Evolutionary conservation across 1,284 basidiomycete species (phyloP).

Genomic region (Malassezia yamatoensis): DNA sequence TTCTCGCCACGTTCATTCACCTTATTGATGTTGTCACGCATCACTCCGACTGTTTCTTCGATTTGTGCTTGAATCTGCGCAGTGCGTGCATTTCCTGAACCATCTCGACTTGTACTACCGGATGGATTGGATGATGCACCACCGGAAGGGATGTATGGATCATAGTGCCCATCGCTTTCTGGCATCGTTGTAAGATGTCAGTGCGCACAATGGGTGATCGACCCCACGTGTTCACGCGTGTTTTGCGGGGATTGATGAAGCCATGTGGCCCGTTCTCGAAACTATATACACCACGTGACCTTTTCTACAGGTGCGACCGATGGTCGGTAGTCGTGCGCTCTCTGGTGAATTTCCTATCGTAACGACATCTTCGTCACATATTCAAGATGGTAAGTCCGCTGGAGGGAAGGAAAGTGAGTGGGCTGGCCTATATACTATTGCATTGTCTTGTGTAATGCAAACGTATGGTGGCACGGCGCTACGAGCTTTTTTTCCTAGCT

Average conservation of each 20-base stretch:
- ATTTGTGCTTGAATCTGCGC: constrained; percentile 46
- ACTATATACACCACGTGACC: constrained; percentile 16
- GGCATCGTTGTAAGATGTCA: constrained; percentile 18
- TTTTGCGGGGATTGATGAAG: background rate
- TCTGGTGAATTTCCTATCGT: constrained; percentile 2
- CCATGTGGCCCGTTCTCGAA: background rate
- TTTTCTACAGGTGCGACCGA: background rate
- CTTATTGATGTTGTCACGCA: constrained; percentile 79
- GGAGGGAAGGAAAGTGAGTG: too few species aligned
- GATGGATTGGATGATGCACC: constrained; percentile 26
- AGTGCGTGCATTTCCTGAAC: constrained; percentile 36
- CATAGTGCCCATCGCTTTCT: constrained; percentile 34
- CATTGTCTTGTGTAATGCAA: background rate
- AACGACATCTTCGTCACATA: constrained; percentile 17
- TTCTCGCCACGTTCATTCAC: constrained; percentile 91
- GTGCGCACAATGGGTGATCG: background rate
- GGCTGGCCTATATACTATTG: background rate
- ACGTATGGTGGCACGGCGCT: background rate
- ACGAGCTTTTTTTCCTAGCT: background rate
- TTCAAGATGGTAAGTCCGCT: constrained; percentile 13
- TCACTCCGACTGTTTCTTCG: constrained; percentile 59
- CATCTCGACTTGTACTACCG: constrained; percentile 29
- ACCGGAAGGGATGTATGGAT: constrained; percentile 44
- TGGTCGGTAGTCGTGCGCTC: background rate
- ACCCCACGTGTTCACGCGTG: background rate